These are phyloP conservation scores for Neurospora discreta DNA, from an alignment of 495 filamentous ascomycete species.

Conservation along the genomic window DNA sequence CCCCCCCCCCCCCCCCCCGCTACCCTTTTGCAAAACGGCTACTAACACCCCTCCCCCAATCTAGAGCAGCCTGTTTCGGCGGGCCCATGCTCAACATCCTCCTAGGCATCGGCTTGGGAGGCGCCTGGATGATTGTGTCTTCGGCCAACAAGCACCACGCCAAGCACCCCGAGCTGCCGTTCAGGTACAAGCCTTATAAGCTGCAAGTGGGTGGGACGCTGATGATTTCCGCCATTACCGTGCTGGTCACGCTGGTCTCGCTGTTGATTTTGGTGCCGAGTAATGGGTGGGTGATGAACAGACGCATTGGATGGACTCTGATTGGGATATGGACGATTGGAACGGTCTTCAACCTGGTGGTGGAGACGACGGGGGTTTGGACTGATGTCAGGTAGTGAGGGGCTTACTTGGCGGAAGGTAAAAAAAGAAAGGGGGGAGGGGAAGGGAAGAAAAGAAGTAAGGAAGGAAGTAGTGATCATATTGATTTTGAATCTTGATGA, in stretches of 20 bases:
- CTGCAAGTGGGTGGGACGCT: slow-evolving; percentile 78
- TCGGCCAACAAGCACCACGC: slow-evolving; percentile 41
- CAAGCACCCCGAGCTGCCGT: slow-evolving; percentile 45
- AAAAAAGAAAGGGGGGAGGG: too few species aligned
- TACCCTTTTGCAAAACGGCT: too few species aligned
- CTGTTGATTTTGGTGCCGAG: slow-evolving; percentile 71
- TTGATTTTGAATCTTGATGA: not conserved
- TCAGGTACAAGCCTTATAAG: slow-evolving; percentile 52
- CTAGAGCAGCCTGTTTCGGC: slow-evolving; percentile 76
- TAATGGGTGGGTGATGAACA: slow-evolving; percentile 85
- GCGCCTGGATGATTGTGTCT: slow-evolving; percentile 69
- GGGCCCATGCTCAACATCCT: slow-evolving; percentile 97
- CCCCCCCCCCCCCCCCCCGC: too few species aligned
- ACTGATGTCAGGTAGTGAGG: slow-evolving; percentile 27
- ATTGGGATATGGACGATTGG: slow-evolving; percentile 79
- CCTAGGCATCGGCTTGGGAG: slow-evolving; percentile 81
- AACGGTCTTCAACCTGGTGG: slow-evolving; percentile 68
- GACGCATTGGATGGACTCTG: slow-evolving; percentile 69
- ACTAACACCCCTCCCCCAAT: not conserved
- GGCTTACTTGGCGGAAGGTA: too few species aligned
- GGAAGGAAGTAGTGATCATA: not conserved
- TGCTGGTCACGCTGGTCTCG: slow-evolving; percentile 69
- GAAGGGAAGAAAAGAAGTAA: not conserved
- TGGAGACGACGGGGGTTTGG: slow-evolving; percentile 59
- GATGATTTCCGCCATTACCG: slow-evolving; percentile 65